A percentile compares a stretch with the other conserved stretches of the same genome.
These are phyloP conservation scores for Byssochlamys sp. DNA, from an alignment of 2,329 filamentous ascomycete genomes.

Conservation along the genomic window DNA sequence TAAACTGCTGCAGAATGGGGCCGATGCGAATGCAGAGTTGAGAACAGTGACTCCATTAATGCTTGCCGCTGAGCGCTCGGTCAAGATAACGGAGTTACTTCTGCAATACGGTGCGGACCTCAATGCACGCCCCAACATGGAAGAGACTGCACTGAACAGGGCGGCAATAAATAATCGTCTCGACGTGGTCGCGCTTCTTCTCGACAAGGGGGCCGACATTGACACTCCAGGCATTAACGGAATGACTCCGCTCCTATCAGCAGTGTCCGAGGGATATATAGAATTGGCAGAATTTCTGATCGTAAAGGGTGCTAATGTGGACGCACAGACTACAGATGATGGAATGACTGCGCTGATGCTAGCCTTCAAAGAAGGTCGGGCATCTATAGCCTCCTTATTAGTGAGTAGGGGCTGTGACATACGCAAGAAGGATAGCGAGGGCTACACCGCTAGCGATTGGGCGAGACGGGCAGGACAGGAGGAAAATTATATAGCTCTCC, in stretches of 20 bases:
- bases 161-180: constrained; percentile 1
- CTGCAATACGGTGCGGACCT: constrained; percentile 3
- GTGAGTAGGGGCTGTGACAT: not conserved
- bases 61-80: too few relatives aligned
- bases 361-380: not conserved
- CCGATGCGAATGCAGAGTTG: constrained; percentile 8
- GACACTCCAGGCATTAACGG: not conserved
- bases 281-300: constrained; percentile 12
- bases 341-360: constrained; percentile 4
- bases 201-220: constrained; percentile 4
- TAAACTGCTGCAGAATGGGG: constrained; percentile 11
- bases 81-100: constrained; percentile 4
- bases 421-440: not conserved
- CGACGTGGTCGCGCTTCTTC: not conserved
- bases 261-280: not conserved
- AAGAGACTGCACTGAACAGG: constrained; percentile 1
- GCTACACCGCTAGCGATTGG: not conserved
- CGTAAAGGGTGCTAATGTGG: constrained; percentile 9
- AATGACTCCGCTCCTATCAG: constrained; percentile 3
- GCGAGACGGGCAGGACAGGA: not conserved
- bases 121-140: not conserved
- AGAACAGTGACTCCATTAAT: too few relatives aligned
- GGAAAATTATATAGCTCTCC: not conserved
- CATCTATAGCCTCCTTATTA: not conserved
- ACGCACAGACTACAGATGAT: constrained; percentile 4